phyloP scores from a whole-genome alignment of 2,329 filamentous ascomycete species.

The Ploettnerulaceae sp. region DNA sequence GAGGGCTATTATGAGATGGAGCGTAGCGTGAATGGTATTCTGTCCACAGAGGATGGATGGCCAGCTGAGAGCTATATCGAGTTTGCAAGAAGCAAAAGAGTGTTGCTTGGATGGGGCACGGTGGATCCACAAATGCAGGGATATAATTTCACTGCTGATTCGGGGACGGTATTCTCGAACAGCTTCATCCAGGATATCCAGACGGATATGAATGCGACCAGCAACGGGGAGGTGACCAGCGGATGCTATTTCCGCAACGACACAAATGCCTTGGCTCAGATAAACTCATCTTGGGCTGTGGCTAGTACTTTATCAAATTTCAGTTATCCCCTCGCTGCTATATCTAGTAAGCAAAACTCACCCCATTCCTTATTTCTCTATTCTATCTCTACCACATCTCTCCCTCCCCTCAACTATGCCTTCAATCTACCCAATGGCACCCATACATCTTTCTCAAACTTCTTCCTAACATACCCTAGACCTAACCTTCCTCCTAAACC shows the following conservation, averaged over 20 bases:
- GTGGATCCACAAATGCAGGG: constrained; percentile 51
- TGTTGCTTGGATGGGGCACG: constrained; percentile 51
- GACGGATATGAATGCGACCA: constrained; percentile 33
- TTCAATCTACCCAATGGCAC: background rate
- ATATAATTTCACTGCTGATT: constrained; percentile 52
- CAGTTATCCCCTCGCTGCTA: constrained; percentile 26
- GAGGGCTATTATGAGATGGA: constrained; percentile 46
- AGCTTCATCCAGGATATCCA: constrained; percentile 39
- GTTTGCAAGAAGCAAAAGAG: constrained; percentile 46
- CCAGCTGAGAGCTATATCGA: constrained; percentile 56
- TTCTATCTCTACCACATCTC: background rate
- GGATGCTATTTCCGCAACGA: constrained; percentile 50
- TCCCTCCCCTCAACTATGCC: background rate
- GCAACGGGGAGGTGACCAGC: constrained; percentile 39
- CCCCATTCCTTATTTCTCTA: background rate
- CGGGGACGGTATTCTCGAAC: constrained; percentile 45
- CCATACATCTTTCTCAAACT: background rate
- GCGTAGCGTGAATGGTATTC: constrained; percentile 27
- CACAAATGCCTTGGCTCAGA: constrained; percentile 37
- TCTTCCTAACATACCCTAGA: constrained; percentile 14
- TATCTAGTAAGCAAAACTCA: constrained; percentile 17
- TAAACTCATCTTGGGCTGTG: constrained; percentile 51
- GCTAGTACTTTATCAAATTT: constrained; percentile 32
- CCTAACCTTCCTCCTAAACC: constrained; percentile 33
- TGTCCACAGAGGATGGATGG: constrained; percentile 56